Conservation (phyloP, 176 grass and related monocot species). For the Hordeum marinum region DNA sequence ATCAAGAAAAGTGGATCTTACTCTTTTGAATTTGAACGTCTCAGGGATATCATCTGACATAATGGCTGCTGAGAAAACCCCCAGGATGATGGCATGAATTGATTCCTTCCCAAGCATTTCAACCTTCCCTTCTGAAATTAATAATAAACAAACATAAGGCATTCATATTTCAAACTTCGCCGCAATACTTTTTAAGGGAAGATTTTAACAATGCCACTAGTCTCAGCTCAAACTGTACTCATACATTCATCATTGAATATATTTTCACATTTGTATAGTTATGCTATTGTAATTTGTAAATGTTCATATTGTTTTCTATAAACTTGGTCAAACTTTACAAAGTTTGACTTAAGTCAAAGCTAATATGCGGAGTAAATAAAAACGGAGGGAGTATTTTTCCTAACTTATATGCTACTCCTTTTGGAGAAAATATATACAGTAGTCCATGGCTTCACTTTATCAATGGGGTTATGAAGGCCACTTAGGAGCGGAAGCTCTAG, state of each 20-base stretch:
- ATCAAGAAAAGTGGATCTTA: slow-evolving; percentile 31
- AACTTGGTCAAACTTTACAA: no score
- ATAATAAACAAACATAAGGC: slow-evolving; percentile 28
- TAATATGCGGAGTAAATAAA: no score
- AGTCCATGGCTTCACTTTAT: not conserved
- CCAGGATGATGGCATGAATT: slow-evolving; percentile 79
- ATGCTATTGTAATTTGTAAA: no score
- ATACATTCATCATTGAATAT: not conserved
- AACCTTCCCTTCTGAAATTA: slow-evolving; percentile 79
- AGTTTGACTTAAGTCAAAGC: no score
- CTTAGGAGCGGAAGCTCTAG: not conserved
- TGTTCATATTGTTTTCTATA: no score
- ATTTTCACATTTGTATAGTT: no score
- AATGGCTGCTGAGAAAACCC: slow-evolving; percentile 78
- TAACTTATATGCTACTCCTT: not conserved
- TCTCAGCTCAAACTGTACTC: not conserved
- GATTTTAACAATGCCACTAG: not conserved
- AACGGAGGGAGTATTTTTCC: no score
- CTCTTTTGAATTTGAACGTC: slow-evolving; percentile 75
- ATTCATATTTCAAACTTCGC: not conserved
- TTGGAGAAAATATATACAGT: not conserved
- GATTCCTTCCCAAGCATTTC: slow-evolving; percentile 76
- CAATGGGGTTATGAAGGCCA: not conserved
- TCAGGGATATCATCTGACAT: slow-evolving; percentile 65
- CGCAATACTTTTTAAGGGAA: not conserved